Base-by-base conservation (phyloP, 192 early-diverging fungal genomes). In the Chytriomyces confervae region DNA sequence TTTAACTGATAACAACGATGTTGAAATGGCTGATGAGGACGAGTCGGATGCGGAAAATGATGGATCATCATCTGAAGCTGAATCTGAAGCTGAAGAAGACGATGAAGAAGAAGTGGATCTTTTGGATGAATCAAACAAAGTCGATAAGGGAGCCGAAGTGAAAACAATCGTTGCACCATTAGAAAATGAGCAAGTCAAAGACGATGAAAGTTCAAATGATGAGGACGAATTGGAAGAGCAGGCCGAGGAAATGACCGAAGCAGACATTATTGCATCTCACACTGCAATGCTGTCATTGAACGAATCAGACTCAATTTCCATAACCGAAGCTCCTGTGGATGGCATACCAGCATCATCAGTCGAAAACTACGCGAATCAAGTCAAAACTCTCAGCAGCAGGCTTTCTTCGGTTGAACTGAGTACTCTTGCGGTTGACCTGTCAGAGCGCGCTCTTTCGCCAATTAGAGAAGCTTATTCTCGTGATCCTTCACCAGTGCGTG, bases 381-480 rank as follows among this genome's bases (percentile, higher is more conserved):
- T 57, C 20, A 57, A 57, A 3, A 57, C 13, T 57, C 53, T 57
- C 53, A 57, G 16, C 13, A 57, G 53, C 53, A 57, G 69, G 9
- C 27, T 71, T 3, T 71, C 69, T 13, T 60, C 50, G 16, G 69
- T 71, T 18, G 69, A 71, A 24, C 48, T 71, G 18, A 29, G 10
- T 9, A 53, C 69, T 13, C 50, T 71, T 57, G 53, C 69, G 6
- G 20, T 20, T n/a, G 53, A 57, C 53, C 53, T 57, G 20, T 57
- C 53, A 57, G 53, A 57, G 20, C 53, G 53, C 53, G 53, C 53
- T 57, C 20, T 57, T 13, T 57, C 53, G 3, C 53, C 53, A 57
- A 20, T 57, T n/a, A 13, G 53, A 57, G 53, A 65, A 65, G 36
- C 63, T 13, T 20, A 27, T 27, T 20, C 63, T 11, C 10, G 63